Evolutionary conservation across 176 grass and related monocot genomes (phyloP).

Genomic region (Zoysia japonica): DNA sequence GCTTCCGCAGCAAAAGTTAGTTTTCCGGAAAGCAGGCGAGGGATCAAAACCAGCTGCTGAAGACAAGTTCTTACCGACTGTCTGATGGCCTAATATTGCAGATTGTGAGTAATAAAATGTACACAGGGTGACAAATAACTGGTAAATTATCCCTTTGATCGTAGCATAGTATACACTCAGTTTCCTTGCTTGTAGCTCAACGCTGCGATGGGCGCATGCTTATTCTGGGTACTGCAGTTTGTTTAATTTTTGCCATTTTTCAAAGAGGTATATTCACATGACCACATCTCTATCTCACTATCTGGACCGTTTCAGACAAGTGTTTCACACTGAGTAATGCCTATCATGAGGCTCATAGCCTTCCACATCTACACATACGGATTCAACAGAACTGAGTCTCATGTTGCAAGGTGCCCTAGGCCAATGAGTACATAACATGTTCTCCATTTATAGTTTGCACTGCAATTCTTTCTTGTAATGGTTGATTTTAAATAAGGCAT

Average conservation of each 20-base stretch:
- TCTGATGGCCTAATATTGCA: slow-evolving; percentile 18
- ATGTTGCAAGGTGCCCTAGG: too few relatives aligned
- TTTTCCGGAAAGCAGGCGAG: slow-evolving; percentile 53
- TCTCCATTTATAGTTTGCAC: too few relatives aligned
- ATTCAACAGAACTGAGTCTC: background rate
- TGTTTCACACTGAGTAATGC: background rate
- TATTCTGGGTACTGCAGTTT: background rate
- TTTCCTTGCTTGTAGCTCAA: background rate
- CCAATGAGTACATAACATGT: too few relatives aligned
- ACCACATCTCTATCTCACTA: background rate
- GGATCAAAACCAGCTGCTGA: slow-evolving; percentile 39
- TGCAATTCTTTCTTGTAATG: too few relatives aligned
- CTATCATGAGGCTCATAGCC: background rate
- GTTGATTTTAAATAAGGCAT: too few relatives aligned
- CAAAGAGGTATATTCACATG: background rate
- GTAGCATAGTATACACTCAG: background rate
- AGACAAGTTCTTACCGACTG: slow-evolving; percentile 54
- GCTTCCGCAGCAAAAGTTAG: slow-evolving; percentile 78
- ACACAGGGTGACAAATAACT: slow-evolving; percentile 16
- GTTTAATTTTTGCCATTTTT: background rate
- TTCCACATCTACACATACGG: background rate
- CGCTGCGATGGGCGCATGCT: slow-evolving; percentile 2
- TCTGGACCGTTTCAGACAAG: background rate
- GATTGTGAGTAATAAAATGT: slow-evolving; percentile 37
- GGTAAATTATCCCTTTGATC: slow-evolving; percentile 11